These are phyloP conservation scores for Lepidium africanum DNA, from an alignment of 345 rosid genomes.

Conservation along the genomic window DNA sequence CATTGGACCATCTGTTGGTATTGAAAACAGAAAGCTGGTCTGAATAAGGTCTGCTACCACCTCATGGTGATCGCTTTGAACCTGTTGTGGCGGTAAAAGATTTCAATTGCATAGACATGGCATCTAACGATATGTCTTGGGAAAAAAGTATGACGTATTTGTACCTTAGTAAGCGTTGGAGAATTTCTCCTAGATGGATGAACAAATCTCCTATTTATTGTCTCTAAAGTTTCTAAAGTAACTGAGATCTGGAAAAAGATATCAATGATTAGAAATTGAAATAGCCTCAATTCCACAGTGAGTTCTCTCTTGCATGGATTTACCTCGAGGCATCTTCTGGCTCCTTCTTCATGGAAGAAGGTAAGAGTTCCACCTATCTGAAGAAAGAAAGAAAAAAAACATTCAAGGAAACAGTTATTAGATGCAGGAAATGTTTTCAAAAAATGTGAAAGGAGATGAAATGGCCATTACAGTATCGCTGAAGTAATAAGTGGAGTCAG, in stretches of 20 bases:
- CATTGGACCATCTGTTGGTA: conserved; percentile 98
- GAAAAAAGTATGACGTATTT: not conserved
- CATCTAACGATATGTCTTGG: not conserved
- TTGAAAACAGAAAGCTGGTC: conserved; percentile 88
- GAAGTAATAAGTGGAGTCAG: conserved; percentile 89
- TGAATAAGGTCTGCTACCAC: conserved; percentile 92
- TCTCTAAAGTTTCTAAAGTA: conserved; percentile 85
- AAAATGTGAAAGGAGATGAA: not conserved
- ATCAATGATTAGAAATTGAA: not conserved
- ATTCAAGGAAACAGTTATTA: conserved; percentile 9
- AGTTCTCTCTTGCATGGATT: conserved; percentile 1
- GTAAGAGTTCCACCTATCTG: conserved; percentile 98
- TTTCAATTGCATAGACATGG: not conserved
- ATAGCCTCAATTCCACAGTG: not conserved
- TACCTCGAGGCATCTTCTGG: conserved; percentile 96
- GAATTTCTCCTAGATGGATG: conserved; percentile 89
- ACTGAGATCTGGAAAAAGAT: conserved; percentile 51
- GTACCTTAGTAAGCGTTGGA: conserved; percentile 79
- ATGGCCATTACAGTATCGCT: conserved; percentile 66
- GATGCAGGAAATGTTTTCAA: not conserved
- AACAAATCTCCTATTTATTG: conserved; percentile 49
- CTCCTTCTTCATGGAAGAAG: conserved; percentile 82
- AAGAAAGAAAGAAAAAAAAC: not conserved
- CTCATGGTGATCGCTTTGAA: conserved; percentile 93
- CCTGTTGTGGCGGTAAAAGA: conserved; percentile 31